Base-by-base conservation (phyloP, 176 grass and related monocot genomes). In the Aegilops sharonensis region DNA sequence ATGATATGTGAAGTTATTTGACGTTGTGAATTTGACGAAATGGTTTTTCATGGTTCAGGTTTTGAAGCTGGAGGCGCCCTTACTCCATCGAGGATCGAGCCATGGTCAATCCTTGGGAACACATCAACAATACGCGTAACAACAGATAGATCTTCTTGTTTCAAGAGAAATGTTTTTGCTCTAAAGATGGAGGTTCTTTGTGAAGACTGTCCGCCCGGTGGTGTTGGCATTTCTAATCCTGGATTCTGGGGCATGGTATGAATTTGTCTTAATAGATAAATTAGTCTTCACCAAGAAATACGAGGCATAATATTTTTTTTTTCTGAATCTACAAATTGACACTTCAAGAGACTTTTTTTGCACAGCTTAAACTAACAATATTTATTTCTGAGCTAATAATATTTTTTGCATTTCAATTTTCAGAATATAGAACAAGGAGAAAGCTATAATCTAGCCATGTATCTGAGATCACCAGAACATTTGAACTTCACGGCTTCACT, bases 181-280 rank as follows among this genome's bases (percentile, higher is more conserved):
- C 88, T 94, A 11, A 93, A 90, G 77, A 90, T 98, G 90, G 90
- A 98, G 34, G 72, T 91, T 77, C 81, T 93, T 30, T 98, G 93
- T 68, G 74, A 93, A 10, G 13, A 79, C 2, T 98, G 95, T 61
- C 95, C 89, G 17, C 39, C 84, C 60, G 79, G 30, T 76, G 95
- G 95, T 80, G 95, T 98, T 80, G 93, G 95, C 20, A 87, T 98
- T 68, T 95, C 86, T 20, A 98, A 94, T 60, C 95, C 95, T 18
- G 89, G 95, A 3, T 95, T 85, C 75, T 98, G 93, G 95, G 95
- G 93, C 85, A 98, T 98, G 91, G 95, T 98, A 92, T 68, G 69
- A 48, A 71, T 39, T 71, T 20, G 0, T 39, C 18, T 39, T 11
- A 39, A 71, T n/a, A 39, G 9, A 71, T 39, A n/a, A n/a, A 71